Base-by-base conservation (phyloP, 2,329 filamentous ascomycete genomes). In the Colletotrichum sp. region DNA sequence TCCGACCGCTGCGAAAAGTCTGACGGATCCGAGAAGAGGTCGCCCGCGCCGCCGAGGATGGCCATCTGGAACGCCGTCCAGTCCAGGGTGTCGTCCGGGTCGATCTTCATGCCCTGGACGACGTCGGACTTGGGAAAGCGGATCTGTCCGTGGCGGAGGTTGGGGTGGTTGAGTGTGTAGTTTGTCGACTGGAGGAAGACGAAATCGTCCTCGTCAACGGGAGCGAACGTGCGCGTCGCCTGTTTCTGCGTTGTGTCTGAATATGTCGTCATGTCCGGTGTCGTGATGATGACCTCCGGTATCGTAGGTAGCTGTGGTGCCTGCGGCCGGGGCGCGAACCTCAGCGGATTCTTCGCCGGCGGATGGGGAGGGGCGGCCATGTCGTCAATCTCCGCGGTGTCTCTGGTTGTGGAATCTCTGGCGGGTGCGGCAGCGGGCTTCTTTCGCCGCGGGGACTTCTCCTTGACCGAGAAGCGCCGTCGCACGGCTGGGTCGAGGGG, bases 41-140 rank as follows among this genome's bases (percentile, higher is more conserved):
- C 90, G 34, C 88, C 89, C 3, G 89, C 88, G 7, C 89, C 90
- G 57, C 91, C 91, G 0, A 90, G 83, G 66, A 93, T 92, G 19
- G 91, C 91, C 87, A 92, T 92, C 82, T 93, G 91, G 80, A 92
- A 93, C 5, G 91, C 91, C 8, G 89, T 91, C 91, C 91, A 93
- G 84, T 93, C 91, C 5, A 93, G 82, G 11, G 85, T 87, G 64
- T 89, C 89, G 67, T 91, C 90, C 34, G 85, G 84, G 25, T 82
- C 82, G 9, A 86, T 83, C 74, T 84, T 85, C 72, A 82, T 78
- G 28, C 84, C 82, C 12, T 79, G 83, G 27, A 82, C 78, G 9
- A 87, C 79, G 66, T 90, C 87, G 4, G 85, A 82, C 78, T 88
- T 88, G 68, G 86, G 80, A 65, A 92, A 82, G 5, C 89, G 86